Conservation (phyloP, 805 yeast species). For the Ogataea angusta region DNA sequence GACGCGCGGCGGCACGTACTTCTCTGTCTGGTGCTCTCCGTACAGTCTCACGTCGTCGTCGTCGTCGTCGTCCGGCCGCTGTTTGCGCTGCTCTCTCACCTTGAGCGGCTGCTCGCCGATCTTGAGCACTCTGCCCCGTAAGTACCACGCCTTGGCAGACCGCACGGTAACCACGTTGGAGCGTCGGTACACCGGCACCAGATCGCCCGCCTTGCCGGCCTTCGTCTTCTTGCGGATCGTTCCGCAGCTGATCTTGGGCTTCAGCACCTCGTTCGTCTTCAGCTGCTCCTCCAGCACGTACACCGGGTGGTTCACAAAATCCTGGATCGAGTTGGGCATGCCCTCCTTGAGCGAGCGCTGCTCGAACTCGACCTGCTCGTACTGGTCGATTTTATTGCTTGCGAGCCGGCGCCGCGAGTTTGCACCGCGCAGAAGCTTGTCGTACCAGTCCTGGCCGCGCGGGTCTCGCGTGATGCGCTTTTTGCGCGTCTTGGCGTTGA, state of each 20-base stretch:
- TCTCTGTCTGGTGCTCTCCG: constrained; percentile 73
- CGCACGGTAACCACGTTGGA: constrained; percentile 58
- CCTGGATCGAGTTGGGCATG: constrained; percentile 79
- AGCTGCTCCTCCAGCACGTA: constrained; percentile 79
- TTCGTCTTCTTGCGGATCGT: constrained; percentile 47
- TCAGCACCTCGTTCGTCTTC: constrained; percentile 65
- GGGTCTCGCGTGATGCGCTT: constrained; percentile 64
- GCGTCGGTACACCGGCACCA: constrained; percentile 66
- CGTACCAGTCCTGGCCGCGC: constrained; percentile 61
- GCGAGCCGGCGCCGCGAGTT: constrained; percentile 24
- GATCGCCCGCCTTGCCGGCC: constrained; percentile 36
- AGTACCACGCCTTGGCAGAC: constrained; percentile 84
- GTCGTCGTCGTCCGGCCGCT: constrained; percentile 35
- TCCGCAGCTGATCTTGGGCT: constrained; percentile 72
- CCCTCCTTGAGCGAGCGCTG: constrained; percentile 72
- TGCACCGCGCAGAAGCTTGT: constrained; percentile 38
- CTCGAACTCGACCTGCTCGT: constrained; percentile 59
- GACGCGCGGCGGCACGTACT: constrained; percentile 63
- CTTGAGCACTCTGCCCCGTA: constrained; percentile 71
- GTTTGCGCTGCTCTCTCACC: constrained; percentile 30
- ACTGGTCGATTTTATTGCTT: constrained; percentile 39
- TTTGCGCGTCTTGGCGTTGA: constrained; percentile 71
- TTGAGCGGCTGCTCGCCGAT: constrained; percentile 67
- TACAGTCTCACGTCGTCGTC: constrained; percentile 60
- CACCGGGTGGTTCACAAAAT: constrained; percentile 82